Conservation (phyloP, 768 basidiomycete genomes). For the Suillus clintonianus region DNA sequence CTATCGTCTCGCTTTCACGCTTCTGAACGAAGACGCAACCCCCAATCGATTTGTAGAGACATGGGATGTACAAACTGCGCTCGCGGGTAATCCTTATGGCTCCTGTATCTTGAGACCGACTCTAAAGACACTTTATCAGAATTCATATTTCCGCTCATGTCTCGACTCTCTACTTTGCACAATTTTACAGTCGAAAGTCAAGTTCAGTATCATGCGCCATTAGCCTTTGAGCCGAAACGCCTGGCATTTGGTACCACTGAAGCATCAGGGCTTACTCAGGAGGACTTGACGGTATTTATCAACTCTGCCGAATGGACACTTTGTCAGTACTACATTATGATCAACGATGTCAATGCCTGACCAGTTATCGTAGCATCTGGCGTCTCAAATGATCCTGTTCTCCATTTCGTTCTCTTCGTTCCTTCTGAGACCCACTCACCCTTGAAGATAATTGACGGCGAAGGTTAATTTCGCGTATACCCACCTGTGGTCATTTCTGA, state of each 20-base stretch:
- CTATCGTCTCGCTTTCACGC: slow-evolving; percentile 87
- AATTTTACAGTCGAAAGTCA: slow-evolving; percentile 96
- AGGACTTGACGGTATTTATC: slow-evolving; percentile 89
- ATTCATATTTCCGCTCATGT: slow-evolving; percentile 66
- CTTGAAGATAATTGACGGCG: slow-evolving; percentile 59
- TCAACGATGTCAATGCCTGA: background rate
- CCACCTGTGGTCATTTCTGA: slow-evolving; percentile 11
- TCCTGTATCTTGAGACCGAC: slow-evolving; percentile 19
- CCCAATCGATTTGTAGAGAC: slow-evolving; percentile 55
- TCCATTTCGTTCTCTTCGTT: slow-evolving; percentile 90
- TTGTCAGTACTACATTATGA: slow-evolving; percentile 48
- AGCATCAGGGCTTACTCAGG: slow-evolving; percentile 64
- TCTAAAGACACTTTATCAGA: slow-evolving; percentile 42
- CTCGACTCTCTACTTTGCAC: slow-evolving; percentile 66
- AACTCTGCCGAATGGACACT: slow-evolving; percentile 97
- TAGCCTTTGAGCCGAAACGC: slow-evolving; percentile 70
- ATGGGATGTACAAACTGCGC: slow-evolving; percentile 74
- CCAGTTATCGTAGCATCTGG: slow-evolving; percentile 68
- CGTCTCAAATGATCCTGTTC: slow-evolving; percentile 88
- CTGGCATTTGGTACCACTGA: slow-evolving; percentile 34
- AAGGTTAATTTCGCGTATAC: slow-evolving; percentile 40
- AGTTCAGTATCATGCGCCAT: slow-evolving; percentile 86
- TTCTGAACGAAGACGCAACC: slow-evolving; percentile 88
- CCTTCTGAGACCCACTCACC: slow-evolving; percentile 74
- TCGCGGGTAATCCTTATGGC: slow-evolving; percentile 54